Evolutionary conservation across 192 early-diverging fungal genomes (phyloP).

Genomic region (Mortierella hygrophila): DNA sequence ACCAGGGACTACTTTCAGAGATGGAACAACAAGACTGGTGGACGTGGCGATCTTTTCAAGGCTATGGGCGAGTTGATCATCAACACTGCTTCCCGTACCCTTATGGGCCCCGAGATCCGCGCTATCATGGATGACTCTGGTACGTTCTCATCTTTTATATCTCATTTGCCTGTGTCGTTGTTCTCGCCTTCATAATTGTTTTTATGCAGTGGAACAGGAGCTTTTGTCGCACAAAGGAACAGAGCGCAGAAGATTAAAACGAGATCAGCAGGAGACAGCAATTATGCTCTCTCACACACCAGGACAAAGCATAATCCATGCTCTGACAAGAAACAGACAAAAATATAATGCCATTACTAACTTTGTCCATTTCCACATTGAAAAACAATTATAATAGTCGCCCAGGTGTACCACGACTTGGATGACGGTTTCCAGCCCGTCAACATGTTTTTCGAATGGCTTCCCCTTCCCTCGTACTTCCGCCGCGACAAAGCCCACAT

Average conservation of each 20-base stretch:
- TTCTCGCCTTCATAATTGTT: not conserved
- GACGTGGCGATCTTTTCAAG: constrained; percentile 77
- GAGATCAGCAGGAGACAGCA: not conserved
- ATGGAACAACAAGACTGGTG: constrained; percentile 69
- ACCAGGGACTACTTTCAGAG: constrained; percentile 80
- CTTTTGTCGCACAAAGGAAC: not conserved
- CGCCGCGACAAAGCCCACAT: constrained; percentile 87
- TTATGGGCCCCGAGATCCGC: constrained; percentile 96
- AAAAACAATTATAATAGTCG: constrained; percentile 64
- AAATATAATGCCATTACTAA: not conserved
- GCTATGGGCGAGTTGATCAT: constrained; percentile 92
- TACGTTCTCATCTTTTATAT: constrained; percentile 10
- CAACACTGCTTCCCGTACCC: constrained; percentile 92
- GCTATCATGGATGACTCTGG: constrained; percentile 78
- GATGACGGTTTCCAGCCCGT: constrained; percentile 95
- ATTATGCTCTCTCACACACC: not conserved
- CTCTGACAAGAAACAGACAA: not conserved
- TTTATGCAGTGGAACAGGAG: not conserved
- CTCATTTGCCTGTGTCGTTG: not conserved
- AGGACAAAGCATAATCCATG: not conserved
- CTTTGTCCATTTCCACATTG: not conserved
- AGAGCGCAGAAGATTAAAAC: too few species aligned
- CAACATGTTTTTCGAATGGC: constrained; percentile 93
- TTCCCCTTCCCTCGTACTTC: constrained; percentile 91
- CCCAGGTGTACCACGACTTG: constrained; percentile 94